phyloP scores from a whole-genome alignment of 2,329 filamentous ascomycete genomes.

The Parastagonospora avenae region DNA sequence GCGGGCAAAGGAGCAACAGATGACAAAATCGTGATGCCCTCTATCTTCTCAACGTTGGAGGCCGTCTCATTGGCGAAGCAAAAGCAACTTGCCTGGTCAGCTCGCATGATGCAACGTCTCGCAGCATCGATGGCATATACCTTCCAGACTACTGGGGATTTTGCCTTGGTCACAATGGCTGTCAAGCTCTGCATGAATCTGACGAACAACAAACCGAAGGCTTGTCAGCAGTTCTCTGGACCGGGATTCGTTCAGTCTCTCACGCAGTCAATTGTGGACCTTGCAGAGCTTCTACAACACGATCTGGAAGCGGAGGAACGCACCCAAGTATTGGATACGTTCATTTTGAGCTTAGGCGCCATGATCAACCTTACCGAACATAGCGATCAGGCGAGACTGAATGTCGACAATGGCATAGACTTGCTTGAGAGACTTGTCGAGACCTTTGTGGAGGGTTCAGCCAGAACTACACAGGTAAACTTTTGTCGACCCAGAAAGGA shows the following conservation, averaged over 20 bases:
- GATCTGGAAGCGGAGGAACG: constrained; percentile 56
- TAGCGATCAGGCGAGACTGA: constrained; percentile 61
- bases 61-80: constrained; percentile 52
- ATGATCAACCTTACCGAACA: constrained; percentile 89
- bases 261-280: constrained; percentile 30
- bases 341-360: constrained; percentile 79
- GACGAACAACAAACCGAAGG: constrained; percentile 76
- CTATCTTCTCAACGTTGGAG: constrained; percentile 60
- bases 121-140: constrained; percentile 51
- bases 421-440: constrained; percentile 65
- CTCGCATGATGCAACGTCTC: constrained; percentile 58
- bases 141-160: constrained; percentile 18
- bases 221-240: constrained; percentile 70
- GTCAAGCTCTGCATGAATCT: constrained; percentile 81
- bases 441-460: constrained; percentile 71
- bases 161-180: constrained; percentile 49
- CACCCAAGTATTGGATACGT: constrained; percentile 64
- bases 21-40: constrained; percentile 40
- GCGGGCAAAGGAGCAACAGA: constrained; percentile 17
- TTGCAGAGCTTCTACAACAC: constrained; percentile 28
- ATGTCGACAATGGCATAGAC: constrained; percentile 41
- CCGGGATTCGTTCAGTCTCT: constrained; percentile 56
- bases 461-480: constrained; percentile 70
- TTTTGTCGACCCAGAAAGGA: background rate
- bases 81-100: constrained; percentile 44